Percentiles rank a stretch among this genome's conserved stretches.
Evolutionary conservation across 805 yeast genomes (phyloP).

Genomic region (Pichia insulana): DNA sequence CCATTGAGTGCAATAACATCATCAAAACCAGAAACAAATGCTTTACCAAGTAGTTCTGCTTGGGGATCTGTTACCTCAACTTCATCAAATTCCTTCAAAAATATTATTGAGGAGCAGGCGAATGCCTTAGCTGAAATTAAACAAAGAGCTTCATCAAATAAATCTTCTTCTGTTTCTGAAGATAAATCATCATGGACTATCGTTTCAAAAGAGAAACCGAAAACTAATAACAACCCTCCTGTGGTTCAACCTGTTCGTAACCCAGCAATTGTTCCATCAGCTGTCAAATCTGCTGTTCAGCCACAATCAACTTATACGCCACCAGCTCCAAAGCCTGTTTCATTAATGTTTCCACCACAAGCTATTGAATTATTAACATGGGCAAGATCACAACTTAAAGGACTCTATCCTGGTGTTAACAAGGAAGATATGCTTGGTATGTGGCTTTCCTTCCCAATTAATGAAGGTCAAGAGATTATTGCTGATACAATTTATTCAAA

Average conservation of each 20-base stretch:
- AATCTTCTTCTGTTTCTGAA: slow-evolving; percentile 12
- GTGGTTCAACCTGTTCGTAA: not conserved
- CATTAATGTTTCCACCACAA: slow-evolving; percentile 12
- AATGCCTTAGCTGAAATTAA: slow-evolving; percentile 14
- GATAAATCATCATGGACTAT: slow-evolving; percentile 29
- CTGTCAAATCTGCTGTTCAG: slow-evolving; percentile 27
- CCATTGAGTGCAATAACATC: slow-evolving; percentile 9
- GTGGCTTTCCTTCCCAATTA: slow-evolving; percentile 71
- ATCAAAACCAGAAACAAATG: slow-evolving; percentile 10
- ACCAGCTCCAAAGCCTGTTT: slow-evolving; percentile 18
- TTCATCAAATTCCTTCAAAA: slow-evolving; percentile 43
- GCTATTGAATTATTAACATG: slow-evolving; percentile 61
- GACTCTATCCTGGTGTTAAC: slow-evolving; percentile 67
- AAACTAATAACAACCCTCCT: slow-evolving; percentile 12
- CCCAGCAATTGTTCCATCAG: slow-evolving; percentile 25
- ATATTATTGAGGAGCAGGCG: slow-evolving; percentile 36
- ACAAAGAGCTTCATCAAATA: slow-evolving; percentile 18
- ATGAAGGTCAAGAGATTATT: slow-evolving; percentile 75
- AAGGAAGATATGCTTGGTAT: slow-evolving; percentile 72
- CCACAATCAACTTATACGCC: slow-evolving; percentile 20
- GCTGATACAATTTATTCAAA: slow-evolving; percentile 88
- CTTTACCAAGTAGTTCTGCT: slow-evolving; percentile 34
- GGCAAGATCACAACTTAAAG: slow-evolving; percentile 61
- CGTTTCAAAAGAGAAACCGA: slow-evolving; percentile 29
- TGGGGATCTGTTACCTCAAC: slow-evolving; percentile 29